phyloP scores from a whole-genome alignment of 345 rosid genomes.

The Salix purpurea region DNA sequence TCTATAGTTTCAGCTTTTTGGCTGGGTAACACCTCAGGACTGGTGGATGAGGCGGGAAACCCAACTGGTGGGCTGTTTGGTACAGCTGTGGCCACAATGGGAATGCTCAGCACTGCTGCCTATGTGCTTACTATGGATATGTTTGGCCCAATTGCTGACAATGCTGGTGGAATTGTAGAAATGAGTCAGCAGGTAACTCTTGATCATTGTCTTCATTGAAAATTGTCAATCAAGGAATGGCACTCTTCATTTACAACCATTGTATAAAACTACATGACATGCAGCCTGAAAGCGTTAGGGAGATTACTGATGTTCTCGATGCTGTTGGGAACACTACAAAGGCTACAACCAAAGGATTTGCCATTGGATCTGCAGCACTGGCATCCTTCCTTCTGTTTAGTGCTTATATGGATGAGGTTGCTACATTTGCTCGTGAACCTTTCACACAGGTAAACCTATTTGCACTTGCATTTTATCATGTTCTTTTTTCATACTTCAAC shows the following conservation, averaged over 20 bases:
- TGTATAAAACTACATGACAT: conserved; percentile 8
- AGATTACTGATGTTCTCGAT: conserved; percentile 95
- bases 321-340: conserved; percentile 99
- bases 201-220: background rate
- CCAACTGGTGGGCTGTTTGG: conserved; percentile 97
- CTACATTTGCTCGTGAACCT: conserved; percentile 66
- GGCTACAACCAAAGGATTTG: conserved; percentile 99
- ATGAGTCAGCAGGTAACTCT: conserved; percentile 95
- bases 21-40: conserved; percentile 92
- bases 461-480: conserved; percentile 5
- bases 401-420: conserved; percentile 99
- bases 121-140: conserved; percentile 99
- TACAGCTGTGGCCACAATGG: conserved; percentile 99
- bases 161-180: conserved; percentile 99
- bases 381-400: conserved; percentile 98
- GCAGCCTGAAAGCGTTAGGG: conserved; percentile 96
- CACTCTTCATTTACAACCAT: background rate
- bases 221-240: background rate
- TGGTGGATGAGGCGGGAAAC: conserved; percentile 77
- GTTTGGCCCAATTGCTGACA: conserved; percentile 99
- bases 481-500: background rate
- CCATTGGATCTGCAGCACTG: conserved; percentile 98
- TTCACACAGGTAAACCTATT: conserved; percentile 62
- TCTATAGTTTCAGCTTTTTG: conserved; percentile 83
- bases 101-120: conserved; percentile 99